Evolutionary conservation across 345 rosid genomes (phyloP), one percentile per base, ranked within the genome.

Genomic region (Salix udensis): DNA sequence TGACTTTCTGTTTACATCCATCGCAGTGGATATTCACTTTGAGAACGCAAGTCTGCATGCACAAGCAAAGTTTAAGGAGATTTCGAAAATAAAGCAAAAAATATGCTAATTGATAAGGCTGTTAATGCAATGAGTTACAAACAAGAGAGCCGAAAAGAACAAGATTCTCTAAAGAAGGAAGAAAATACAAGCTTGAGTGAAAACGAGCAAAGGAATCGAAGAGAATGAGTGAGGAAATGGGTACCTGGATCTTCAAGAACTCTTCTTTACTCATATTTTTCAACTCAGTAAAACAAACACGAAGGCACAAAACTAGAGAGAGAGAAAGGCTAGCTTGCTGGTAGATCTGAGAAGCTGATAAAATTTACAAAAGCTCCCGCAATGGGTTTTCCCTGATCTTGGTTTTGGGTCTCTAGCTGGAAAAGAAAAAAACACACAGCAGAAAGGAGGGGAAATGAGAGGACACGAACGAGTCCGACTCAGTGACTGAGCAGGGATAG

Each of bases 11-110:
- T 83, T 90, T 87, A 78, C 98, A 94, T 4, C 98, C 98, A 87
- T 92, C 97, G 77, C 98, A 94, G 81, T 92, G 97, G 69, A 94
- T 94, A 86, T 94, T 94, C 87, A 94, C 97, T 87, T 91, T 92
- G 7, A 94, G 95, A 78, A 87, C 92, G 85, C 92, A 90, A 80
- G 98, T 94, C 98, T 94, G 90, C 97, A 92, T 80, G 84, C 66
- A 75, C 73, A 81, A 85, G 84, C 72, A 83, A 82, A 78, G 50
- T 75, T 15, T 71, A 46, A 28, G 28, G 70, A 74, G 11, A 73
- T 61, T 24, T 65, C 58, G 76, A 76, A 13, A 69, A 75, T 60
- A 76, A 80, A 68, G 72, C 52, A 42, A 72, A 19, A 31, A 2
- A 82, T 71, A 69, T 77, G 31, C 68, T 23, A n/a, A 62, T 1